A percentile compares a stretch with the other conserved stretches of the same genome.
phyloP scores from a whole-genome alignment of 225 moss, liverwort and hornwort species.

The Pseudoscleropodium purum region DNA sequence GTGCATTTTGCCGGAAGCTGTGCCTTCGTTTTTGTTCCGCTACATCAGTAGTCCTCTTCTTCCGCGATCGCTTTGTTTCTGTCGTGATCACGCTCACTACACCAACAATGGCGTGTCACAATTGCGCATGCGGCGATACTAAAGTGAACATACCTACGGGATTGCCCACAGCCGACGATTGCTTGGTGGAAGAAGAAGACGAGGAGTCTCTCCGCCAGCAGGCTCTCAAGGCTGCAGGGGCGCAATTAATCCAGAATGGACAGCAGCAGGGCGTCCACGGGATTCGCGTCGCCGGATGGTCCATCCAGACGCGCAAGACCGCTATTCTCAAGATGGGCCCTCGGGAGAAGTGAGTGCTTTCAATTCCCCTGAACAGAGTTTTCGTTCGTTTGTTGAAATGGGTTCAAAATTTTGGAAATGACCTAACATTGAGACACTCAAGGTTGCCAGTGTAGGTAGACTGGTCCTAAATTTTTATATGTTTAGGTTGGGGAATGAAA shows the following conservation, averaged over 20 bases:
- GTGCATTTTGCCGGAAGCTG: too few relatives aligned
- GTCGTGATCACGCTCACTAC: neutral
- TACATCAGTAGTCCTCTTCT: neutral
- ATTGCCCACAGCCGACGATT: neutral
- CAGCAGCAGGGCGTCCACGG: constrained; percentile 7
- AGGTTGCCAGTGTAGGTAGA: neutral
- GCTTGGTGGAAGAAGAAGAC: constrained; percentile 8
- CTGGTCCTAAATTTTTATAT: neutral
- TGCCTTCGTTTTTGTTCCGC: neutral
- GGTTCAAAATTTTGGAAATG: neutral
- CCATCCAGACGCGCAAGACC: constrained; percentile 17
- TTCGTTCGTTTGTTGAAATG: neutral
- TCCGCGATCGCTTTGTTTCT: neutral
- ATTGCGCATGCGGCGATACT: constrained; percentile 4
- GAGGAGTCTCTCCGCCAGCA: constrained; percentile 7
- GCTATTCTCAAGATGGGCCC: constrained; percentile 42
- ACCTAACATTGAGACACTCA: too few relatives aligned
- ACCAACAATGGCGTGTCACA: constrained; percentile 15
- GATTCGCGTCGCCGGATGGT: constrained; percentile 26
- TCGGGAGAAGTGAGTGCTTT: constrained; percentile 14
- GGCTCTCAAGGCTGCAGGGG: constrained; percentile 19
- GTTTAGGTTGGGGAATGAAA: neutral
- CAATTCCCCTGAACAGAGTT: neutral
- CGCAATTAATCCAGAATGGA: constrained; percentile 1
- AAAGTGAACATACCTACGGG: neutral